phyloP scores from a whole-genome alignment of 148 eudicot species.

The Fagopyrum tataricum region DNA sequence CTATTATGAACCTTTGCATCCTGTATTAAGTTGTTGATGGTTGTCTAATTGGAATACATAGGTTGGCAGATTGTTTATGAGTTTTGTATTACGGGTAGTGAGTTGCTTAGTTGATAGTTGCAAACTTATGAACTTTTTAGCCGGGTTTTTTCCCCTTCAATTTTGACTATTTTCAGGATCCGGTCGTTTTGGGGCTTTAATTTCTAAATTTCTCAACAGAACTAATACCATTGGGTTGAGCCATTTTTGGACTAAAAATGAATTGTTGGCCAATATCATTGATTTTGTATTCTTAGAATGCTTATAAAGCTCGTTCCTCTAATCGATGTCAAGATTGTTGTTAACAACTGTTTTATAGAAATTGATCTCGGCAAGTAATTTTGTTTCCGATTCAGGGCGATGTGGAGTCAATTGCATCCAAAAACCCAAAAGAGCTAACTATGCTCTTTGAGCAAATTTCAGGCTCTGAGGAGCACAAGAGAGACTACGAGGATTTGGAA shows the following conservation, averaged over 20 bases:
- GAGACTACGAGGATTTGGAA: constrained; percentile 74
- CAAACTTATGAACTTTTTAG: neutral
- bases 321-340: neutral
- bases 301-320: neutral
- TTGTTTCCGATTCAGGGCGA: constrained; percentile 57
- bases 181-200: neutral
- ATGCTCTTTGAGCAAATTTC: constrained; percentile 92
- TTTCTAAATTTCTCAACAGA: neutral
- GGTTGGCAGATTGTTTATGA: neutral
- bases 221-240: neutral
- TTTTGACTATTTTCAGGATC: neutral
- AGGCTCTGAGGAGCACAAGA: constrained; percentile 93
- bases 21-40: neutral
- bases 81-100: neutral
- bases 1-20: neutral
- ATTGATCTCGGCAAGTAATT: neutral
- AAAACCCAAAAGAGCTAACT: constrained; percentile 91
- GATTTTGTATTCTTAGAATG: neutral
- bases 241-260: neutral
- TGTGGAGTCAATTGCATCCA: constrained; percentile 94
- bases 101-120: neutral
- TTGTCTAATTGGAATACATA: neutral
- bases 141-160: neutral
- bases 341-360: constrained; percentile 1
- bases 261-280: neutral